A percentile compares a stretch with the other conserved stretches of the same genome.
Evolutionary conservation across 2,329 filamentous ascomycete genomes (phyloP).

Genomic region (Ophiostoma quercus): DNA sequence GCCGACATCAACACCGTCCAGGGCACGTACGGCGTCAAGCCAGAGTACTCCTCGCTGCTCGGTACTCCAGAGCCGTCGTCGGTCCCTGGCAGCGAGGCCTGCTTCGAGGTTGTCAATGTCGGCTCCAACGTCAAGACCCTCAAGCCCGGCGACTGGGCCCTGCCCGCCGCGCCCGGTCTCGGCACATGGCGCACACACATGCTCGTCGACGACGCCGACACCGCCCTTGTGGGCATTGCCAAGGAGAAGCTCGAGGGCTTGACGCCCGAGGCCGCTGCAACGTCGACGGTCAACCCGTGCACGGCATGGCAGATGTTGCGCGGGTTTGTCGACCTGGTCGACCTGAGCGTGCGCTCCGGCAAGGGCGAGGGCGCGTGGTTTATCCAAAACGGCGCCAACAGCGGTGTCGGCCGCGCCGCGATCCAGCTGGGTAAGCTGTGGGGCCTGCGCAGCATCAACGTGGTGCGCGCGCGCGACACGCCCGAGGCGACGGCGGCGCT

Average conservation of each 20-base stretch:
- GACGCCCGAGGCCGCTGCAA: conserved; percentile 72
- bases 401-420: conserved; percentile 81
- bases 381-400: conserved; percentile 95
- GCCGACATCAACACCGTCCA: conserved; percentile 98
- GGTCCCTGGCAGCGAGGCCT: conserved; percentile 84
- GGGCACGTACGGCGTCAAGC: conserved; percentile 87
- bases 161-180: conserved; percentile 75
- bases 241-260: conserved; percentile 39
- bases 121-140: conserved; percentile 54
- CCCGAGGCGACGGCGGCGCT: conserved; percentile 58
- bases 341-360: conserved; percentile 43
- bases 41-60: conserved; percentile 65
- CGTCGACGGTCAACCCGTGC: conserved; percentile 86
- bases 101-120: conserved; percentile 76
- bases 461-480: conserved; percentile 68
- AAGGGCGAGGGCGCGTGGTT: conserved; percentile 82
- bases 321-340: conserved; percentile 59
- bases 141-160: conserved; percentile 82
- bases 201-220: conserved; percentile 50
- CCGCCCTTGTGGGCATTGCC: conserved; percentile 59
- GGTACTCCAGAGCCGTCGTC: conserved; percentile 72
- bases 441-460: conserved; percentile 87
- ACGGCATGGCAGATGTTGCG: conserved; percentile 91
- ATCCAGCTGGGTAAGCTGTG: conserved; percentile 82
- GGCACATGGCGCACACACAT: conserved; percentile 96